A percentile compares a stretch with the other conserved stretches of the same genome.
Evolutionary conservation across 1,284 basidiomycete species (phyloP).

Genomic region (Ustilago hordei): DNA sequence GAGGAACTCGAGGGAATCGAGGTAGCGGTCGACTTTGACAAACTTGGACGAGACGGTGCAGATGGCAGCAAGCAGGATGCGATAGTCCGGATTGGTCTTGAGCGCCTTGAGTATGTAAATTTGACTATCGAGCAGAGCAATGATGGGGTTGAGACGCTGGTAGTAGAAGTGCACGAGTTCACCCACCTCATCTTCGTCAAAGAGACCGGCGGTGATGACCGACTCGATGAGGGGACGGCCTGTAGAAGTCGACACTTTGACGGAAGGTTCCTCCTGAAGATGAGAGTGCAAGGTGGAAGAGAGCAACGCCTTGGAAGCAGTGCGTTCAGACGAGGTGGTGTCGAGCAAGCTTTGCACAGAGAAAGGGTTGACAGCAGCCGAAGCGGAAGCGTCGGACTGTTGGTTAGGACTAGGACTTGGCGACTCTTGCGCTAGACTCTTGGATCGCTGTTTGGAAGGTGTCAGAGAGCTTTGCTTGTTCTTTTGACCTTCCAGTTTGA

Average conservation of each 20-base stretch:
- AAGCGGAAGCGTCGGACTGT: conserved; percentile 28
- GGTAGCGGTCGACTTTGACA: conserved; percentile 75
- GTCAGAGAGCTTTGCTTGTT: conserved; percentile 16
- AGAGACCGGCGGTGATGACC: conserved; percentile 46
- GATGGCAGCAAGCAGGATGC: conserved; percentile 83
- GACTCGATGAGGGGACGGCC: conserved; percentile 48
- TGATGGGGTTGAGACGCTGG: conserved; percentile 55
- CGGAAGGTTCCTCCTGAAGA: conserved; percentile 41
- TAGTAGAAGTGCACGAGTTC: conserved; percentile 50
- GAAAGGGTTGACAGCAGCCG: conserved; percentile 38
- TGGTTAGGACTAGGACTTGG: conserved; percentile 39
- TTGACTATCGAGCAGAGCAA: conserved; percentile 68
- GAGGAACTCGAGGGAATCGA: conserved; percentile 72
- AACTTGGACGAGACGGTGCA: conserved; percentile 87
- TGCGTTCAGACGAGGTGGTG: conserved; percentile 43
- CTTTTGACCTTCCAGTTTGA: conserved; percentile 41
- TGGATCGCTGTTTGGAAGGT: conserved; percentile 24
- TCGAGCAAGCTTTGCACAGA: conserved; percentile 52
- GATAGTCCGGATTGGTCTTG: conserved; percentile 75
- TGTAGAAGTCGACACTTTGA: conserved; percentile 42
- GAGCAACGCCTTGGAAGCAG: conserved; percentile 47
- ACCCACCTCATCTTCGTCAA: conserved; percentile 46
- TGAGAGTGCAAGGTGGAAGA: conserved; percentile 50
- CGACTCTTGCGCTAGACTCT: conserved; percentile 28
- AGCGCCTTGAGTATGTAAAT: conserved; percentile 74